Percentiles rank a stretch among this genome's conserved stretches.
These are phyloP conservation scores for Hypomontagnella monticulosa DNA, from an alignment of 495 filamentous ascomycete species.

Conservation along the genomic window DNA sequence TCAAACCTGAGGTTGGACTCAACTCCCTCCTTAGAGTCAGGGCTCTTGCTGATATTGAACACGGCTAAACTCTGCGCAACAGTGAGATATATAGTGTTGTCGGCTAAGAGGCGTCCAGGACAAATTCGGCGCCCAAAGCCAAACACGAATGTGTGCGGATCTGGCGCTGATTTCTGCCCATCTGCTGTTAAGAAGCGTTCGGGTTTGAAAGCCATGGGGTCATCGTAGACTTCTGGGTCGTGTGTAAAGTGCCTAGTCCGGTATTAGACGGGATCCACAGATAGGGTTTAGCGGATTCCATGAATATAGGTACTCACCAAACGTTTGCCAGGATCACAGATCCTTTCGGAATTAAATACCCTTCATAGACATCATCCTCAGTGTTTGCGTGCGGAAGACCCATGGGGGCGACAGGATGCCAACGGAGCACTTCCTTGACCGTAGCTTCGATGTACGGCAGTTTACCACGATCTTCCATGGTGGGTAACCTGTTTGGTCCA, in stretches of 20 bases:
- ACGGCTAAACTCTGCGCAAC: slow-evolving; percentile 56
- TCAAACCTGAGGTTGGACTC: slow-evolving; percentile 40
- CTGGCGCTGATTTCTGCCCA: slow-evolving; percentile 52
- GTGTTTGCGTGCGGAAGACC: slow-evolving; percentile 57
- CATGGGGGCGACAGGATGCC: slow-evolving; percentile 54
- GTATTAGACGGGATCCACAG: background rate
- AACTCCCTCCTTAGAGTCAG: slow-evolving; percentile 43
- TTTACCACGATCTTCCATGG: slow-evolving; percentile 49
- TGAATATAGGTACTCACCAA: slow-evolving; percentile 33
- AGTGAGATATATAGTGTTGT: slow-evolving; percentile 55
- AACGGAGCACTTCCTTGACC: slow-evolving; percentile 58
- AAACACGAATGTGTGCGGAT: slow-evolving; percentile 56
- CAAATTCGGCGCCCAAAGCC: slow-evolving; percentile 65
- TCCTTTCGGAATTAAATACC: slow-evolving; percentile 61
- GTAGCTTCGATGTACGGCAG: slow-evolving; percentile 57
- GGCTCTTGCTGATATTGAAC: slow-evolving; percentile 50
- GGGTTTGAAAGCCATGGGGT: slow-evolving; percentile 57
- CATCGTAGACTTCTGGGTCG: slow-evolving; percentile 48
- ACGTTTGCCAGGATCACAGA: slow-evolving; percentile 47
- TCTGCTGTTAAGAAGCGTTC: slow-evolving; percentile 48
- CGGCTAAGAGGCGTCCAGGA: slow-evolving; percentile 60
- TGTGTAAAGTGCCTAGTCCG: slow-evolving; percentile 46
- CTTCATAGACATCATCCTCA: slow-evolving; percentile 60
- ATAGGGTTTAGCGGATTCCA: no score
- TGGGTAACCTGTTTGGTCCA: slow-evolving; percentile 56